phyloP scores from a whole-genome alignment of 805 yeast genomes.

The Candida coquimbonensis region DNA sequence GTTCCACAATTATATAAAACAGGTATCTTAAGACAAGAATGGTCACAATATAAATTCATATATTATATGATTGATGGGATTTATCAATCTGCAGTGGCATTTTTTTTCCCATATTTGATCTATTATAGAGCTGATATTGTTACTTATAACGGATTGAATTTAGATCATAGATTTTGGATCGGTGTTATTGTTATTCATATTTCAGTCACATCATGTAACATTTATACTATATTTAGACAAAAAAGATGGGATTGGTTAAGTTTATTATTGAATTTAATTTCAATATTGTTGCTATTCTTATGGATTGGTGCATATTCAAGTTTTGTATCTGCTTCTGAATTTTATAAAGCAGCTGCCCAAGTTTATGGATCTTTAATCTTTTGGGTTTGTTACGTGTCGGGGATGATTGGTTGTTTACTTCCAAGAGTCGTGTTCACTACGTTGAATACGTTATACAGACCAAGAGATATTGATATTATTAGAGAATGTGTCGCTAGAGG shows the following conservation, averaged over 20 bases:
- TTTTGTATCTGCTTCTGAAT: constrained; percentile 41
- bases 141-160: constrained; percentile 43
- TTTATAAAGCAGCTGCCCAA: constrained; percentile 58
- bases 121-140: constrained; percentile 37
- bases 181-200: constrained; percentile 62
- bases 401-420: constrained; percentile 50
- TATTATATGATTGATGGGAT: constrained; percentile 73
- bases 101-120: constrained; percentile 65
- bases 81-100: constrained; percentile 66
- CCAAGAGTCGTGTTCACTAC: constrained; percentile 60
- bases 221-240: constrained; percentile 60
- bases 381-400: constrained; percentile 63
- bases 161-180: constrained; percentile 67
- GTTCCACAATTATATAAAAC: constrained; percentile 70
- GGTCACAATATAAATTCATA: constrained; percentile 61
- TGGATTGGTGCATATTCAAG: constrained; percentile 81
- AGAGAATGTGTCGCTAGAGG: constrained; percentile 60
- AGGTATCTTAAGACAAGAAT: constrained; percentile 67
- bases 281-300: constrained; percentile 52
- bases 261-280: constrained; percentile 44
- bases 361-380: constrained; percentile 52
- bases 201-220: constrained; percentile 58
- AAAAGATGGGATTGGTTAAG: constrained; percentile 81
- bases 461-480: constrained; percentile 64
- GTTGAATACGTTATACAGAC: constrained; percentile 43